Evolutionary conservation across 164 flowering plant species (phyloP), one percentile per base, ranked within the genome.

Genomic region (Warburgia ugandensis): DNA sequence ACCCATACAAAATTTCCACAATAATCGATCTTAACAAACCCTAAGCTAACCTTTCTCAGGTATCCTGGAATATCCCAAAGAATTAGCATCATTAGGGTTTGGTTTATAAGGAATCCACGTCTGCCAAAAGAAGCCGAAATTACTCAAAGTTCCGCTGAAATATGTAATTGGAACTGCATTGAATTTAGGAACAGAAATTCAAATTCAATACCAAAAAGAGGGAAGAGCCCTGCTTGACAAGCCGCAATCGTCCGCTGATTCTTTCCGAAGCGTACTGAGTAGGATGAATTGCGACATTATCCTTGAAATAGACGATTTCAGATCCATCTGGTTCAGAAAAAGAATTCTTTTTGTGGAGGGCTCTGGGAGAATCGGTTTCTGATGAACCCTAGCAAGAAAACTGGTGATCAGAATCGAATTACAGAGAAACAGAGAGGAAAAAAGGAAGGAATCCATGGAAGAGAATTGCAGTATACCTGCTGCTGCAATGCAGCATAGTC

Each of bases 261-360:
- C 95, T 69, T 69, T 92, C 95, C 5, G 94, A 77, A 3, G 94
- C 85, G 54, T 69, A 83, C 70, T 89, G 99, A 20, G 94, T 78
- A 1, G 99, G 99, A 65, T 94, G 99, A 74, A 94, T 83, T 1
- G 99, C 55, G 40, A 94, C 99, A 70, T 94, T 84, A 40, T 94
- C 97, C 73, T 83, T 94, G 61, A 60, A 27, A 58, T 69, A 94
- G 40, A 89, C 79, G 3, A 94, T 32, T 67, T 94, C 94, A 1
- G 81, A 73, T 11, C 82, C 85, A 10, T 78, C 86, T 1, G 74
- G 66, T 11, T 78, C 95, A 52, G 59, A 69, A 13, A 68, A 48
- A 11, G 63, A 68, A 77, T 78, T 35, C 65, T 75, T 29, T 51
- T 75, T 14, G 70, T 57, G 42, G 84, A 73, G 51, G 72, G 84